A percentile compares a stretch with the other conserved stretches of the same genome.
phyloP scores from a whole-genome alignment of 805 yeast species.

The Candida vartiovaarae region DNA sequence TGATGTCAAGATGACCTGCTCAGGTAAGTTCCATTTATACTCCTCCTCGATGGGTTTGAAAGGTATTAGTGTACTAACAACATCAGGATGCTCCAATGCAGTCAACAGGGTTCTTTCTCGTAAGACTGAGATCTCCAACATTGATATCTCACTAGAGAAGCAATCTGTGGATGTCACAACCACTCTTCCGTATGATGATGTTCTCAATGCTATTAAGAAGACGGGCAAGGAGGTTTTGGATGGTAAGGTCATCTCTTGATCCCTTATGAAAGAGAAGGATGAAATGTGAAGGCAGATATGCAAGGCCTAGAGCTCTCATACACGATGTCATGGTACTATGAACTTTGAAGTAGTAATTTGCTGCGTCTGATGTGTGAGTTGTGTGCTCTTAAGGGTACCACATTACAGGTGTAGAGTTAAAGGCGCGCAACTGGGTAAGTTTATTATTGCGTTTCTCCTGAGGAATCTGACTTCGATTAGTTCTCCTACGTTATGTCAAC shows the following conservation, averaged over 20 bases:
- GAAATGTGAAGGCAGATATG: too few relatives aligned
- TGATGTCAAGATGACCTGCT: slow-evolving; percentile 80
- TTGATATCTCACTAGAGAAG: slow-evolving; percentile 68
- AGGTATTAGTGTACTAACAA: not conserved
- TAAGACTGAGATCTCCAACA: slow-evolving; percentile 65
- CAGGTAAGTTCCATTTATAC: slow-evolving; percentile 33
- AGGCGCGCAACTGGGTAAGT: too few relatives aligned
- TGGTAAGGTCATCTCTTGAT: slow-evolving; percentile 43
- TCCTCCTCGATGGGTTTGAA: not conserved
- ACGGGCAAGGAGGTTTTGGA: slow-evolving; percentile 80
- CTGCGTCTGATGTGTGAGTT: too few relatives aligned
- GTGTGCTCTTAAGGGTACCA: too few relatives aligned
- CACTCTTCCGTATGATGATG: slow-evolving; percentile 61
- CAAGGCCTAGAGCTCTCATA: too few relatives aligned
- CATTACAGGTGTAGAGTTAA: too few relatives aligned
- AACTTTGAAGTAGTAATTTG: too few relatives aligned
- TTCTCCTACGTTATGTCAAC: too few relatives aligned
- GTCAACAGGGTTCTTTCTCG: slow-evolving; percentile 67
- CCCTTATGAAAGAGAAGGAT: not conserved
- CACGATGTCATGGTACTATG: too few relatives aligned
- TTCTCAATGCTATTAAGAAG: slow-evolving; percentile 74
- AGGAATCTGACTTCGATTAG: too few relatives aligned
- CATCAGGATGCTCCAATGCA: slow-evolving; percentile 73
- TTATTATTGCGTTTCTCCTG: too few relatives aligned
- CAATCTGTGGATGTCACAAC: slow-evolving; percentile 80